phyloP scores from a whole-genome alignment of 768 basidiomycete species.

The Scleroderma bovista region DNA sequence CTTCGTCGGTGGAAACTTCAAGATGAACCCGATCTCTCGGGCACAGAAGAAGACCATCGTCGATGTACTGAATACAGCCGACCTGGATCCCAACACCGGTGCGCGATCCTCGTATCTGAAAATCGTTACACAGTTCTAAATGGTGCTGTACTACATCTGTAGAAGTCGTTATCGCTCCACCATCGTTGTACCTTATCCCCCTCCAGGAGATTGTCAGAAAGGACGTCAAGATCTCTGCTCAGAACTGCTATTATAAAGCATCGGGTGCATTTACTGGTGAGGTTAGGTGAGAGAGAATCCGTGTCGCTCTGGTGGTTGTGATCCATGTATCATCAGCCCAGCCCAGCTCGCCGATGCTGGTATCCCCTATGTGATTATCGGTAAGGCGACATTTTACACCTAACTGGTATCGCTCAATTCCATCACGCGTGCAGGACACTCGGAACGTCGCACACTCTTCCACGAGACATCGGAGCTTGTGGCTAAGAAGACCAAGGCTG shows the following conservation, averaged over 20 bases:
- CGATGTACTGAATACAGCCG: conserved; percentile 68
- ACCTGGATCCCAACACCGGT: conserved; percentile 77
- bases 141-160: conserved; percentile 4
- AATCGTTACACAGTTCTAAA: conserved; percentile 4
- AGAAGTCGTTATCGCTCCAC: conserved; percentile 96
- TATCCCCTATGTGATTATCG: conserved; percentile 89
- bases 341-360: conserved; percentile 80
- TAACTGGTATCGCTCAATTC: not conserved
- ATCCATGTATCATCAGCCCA: conserved; percentile 43
- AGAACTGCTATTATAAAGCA: conserved; percentile 83
- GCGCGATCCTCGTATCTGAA: conserved; percentile 11
- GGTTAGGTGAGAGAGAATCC: conserved; percentile 58
- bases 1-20: conserved; percentile 98
- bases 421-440: conserved; percentile 59
- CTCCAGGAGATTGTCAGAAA: conserved; percentile 56
- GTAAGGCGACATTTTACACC: conserved; percentile 31
- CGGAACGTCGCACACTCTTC: conserved; percentile 92
- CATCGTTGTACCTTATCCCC: conserved; percentile 80
- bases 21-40: conserved; percentile 82
- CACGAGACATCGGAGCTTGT: conserved; percentile 79
- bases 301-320: not conserved
- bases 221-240: conserved; percentile 77
- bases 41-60: conserved; percentile 63
- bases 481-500: conserved; percentile 81
- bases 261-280: conserved; percentile 96